phyloP scores from a whole-genome alignment of 768 basidiomycete species.

The Mycena metata region DNA sequence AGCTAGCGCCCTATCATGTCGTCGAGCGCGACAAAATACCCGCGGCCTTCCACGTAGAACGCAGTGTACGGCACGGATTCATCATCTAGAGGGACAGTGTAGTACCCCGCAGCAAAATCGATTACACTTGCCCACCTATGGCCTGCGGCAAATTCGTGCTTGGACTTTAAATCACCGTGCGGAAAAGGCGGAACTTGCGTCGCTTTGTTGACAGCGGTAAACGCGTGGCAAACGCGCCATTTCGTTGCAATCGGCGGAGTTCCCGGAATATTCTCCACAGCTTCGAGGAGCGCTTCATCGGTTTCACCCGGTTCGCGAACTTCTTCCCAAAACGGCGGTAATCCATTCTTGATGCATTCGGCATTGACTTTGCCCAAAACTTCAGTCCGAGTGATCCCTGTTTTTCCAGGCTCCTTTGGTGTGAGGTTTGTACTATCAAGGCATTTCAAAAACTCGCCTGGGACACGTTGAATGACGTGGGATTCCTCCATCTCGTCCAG shows the following conservation, averaged over 20 bases:
- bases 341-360: background rate
- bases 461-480: background rate
- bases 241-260: conserved; percentile 42
- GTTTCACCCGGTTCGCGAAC: background rate
- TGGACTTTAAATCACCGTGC: conserved; percentile 53
- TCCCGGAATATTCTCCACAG: conserved; percentile 41
- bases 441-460: background rate
- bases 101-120: conserved; percentile 56
- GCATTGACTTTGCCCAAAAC: background rate
- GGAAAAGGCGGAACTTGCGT: conserved; percentile 47
- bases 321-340: background rate
- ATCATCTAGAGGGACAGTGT: conserved; percentile 37
- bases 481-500: background rate
- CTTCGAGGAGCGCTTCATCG: background rate
- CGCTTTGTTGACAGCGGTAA: conserved; percentile 49
- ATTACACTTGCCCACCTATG: conserved; percentile 52
- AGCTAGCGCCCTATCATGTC: too few species aligned
- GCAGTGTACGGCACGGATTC: conserved; percentile 46
- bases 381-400: background rate
- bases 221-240: conserved; percentile 58
- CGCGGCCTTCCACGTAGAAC: conserved; percentile 55
- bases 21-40: conserved; percentile 53
- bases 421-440: background rate
- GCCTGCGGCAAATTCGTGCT: conserved; percentile 52
- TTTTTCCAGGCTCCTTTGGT: background rate